phyloP scores from a whole-genome alignment of 345 rosid genomes.

The Xanthoceras sorbifolium region DNA sequence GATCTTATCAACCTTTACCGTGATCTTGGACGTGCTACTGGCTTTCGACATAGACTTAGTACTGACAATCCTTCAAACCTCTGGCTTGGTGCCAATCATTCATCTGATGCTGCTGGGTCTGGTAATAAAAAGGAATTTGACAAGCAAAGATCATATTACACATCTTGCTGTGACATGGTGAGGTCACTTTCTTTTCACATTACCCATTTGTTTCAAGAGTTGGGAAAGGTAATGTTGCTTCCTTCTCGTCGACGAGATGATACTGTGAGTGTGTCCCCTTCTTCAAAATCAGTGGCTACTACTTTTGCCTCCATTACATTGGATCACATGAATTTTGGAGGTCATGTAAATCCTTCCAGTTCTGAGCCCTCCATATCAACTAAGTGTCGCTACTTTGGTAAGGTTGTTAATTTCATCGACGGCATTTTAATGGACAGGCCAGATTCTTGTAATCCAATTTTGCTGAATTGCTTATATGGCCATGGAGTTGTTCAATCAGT shows the following conservation, averaged over 20 bases:
- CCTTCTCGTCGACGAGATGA: constrained; percentile 97
- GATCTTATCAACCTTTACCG: constrained; percentile 89
- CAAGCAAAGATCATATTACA: constrained; percentile 72
- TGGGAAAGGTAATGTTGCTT: constrained; percentile 90
- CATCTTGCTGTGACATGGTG: constrained; percentile 93
- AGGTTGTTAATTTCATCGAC: constrained; percentile 87
- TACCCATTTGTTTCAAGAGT: constrained; percentile 88
- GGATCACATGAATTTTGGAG: constrained; percentile 78
- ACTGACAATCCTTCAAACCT: constrained; percentile 51
- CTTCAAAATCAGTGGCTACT: constrained; percentile 82
- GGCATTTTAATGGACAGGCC: constrained; percentile 82
- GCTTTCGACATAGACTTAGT: constrained; percentile 63
- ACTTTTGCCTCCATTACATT: constrained; percentile 75
- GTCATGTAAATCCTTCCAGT: constrained; percentile 53
- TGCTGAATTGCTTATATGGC: constrained; percentile 78
- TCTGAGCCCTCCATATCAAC: constrained; percentile 67
- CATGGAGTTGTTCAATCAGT: constrained; percentile 78
- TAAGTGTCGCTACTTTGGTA: constrained; percentile 93
- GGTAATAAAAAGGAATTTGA: constrained; percentile 59
- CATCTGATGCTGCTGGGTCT: constrained; percentile 51
- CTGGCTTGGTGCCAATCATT: constrained; percentile 47
- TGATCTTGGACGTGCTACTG: constrained; percentile 81
- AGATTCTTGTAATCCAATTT: constrained; percentile 87
- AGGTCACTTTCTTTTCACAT: constrained; percentile 87
- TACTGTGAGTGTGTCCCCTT: constrained; percentile 69